Base-by-base conservation (phyloP, 2,329 filamentous ascomycete species). In the Acrocalymma vagum region DNA sequence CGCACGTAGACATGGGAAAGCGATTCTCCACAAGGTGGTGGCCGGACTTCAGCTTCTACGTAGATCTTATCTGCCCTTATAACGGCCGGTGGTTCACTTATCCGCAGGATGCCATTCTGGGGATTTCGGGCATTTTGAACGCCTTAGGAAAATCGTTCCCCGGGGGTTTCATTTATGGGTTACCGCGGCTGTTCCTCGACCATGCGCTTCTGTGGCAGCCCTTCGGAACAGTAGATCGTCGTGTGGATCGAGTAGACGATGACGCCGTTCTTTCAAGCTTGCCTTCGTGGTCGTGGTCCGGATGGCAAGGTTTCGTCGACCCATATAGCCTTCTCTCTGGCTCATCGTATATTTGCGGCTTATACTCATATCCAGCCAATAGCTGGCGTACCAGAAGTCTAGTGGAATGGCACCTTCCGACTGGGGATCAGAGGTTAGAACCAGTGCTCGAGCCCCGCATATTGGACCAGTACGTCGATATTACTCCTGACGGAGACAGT, bases 121-220 rank as follows among this genome's bases (percentile, higher is more conserved):
- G 11, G 13, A 28, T 39, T 27, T 36, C 45, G 10, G 40, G 40
- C 14, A 20, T 48, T 3, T 23, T 48, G 7, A 40, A 44, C 24
- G 13, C 24, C 7, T 11, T 48, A 15, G 22, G 4, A 4, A 9
- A 17, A 14, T 24, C 20, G n/a, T 44, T 44, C 13, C 42, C 31
- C 15, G 23, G 30, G 8, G 42, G 42, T 9, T 46, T 46, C 27
- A n/a, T 46, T 2, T 30, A 13, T 13, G 42, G 42, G 3, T 15
- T 46, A 13, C 42, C 42, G n/a, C 13, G 27, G 5, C 9, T 37
- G 25, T 46, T 42, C 22, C 27, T 46, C 9, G 37, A 46, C 21
- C 18, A 30, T 26, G 37, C 38, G 14, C 31, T 46, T 10, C 11
- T 46, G 8, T 46, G 42, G 42, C 42, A 45, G 36, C 35, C 42